Base-by-base conservation (phyloP, 257 asterid species). In the Orobanche coerulescens region DNA sequence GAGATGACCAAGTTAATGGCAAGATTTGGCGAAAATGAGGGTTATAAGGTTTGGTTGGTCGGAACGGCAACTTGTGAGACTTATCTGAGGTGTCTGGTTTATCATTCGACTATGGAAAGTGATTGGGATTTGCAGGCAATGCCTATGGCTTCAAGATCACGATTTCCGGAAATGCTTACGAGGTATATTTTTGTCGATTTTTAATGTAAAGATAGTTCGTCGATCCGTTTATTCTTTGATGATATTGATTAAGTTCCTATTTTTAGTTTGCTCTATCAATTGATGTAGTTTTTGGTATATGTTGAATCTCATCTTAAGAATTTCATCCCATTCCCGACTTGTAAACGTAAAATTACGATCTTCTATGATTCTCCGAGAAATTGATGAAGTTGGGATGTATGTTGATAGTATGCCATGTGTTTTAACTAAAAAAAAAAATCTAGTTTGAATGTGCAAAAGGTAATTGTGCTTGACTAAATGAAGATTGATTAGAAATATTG, bases 1-100 rank as follows among this genome's bases (percentile, higher is more conserved):
- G 97, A 86, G 65, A 82, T 86, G 81, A 74, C 75, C 18, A 79
- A 64, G 54, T 58, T 89, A 22, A 54, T 84, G 47, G 48, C 77
- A 2, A 73, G 75, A 58, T 79, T 78, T 39, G 58, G 57, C 4
- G 72, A 73, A 26, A 80, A 64, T 16, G 73, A 23, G 14, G 50
- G 52, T 34, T 62, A 72, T 43, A 84, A 70, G 70, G 40, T 82
- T 49, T 89, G 95, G 97, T 66, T 86, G 76, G 76, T 89, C 49
- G 97, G 97, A 36, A 82, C 88, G 53, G 97, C 97, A 11, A 84
- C 87, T 8, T 89, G 94, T 71, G 97, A 89, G 88, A 89, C 95
- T 34, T 89, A 86, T 73, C 78, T 86, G 89, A 84, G 95, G 74
- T 86, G 97, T 60, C 97, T 82, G 39, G 87, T 89, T 56, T 86